Evolutionary conservation across 768 basidiomycete species (phyloP), one percentile per base, ranked within the genome.

Genomic region (Suillus paluster): DNA sequence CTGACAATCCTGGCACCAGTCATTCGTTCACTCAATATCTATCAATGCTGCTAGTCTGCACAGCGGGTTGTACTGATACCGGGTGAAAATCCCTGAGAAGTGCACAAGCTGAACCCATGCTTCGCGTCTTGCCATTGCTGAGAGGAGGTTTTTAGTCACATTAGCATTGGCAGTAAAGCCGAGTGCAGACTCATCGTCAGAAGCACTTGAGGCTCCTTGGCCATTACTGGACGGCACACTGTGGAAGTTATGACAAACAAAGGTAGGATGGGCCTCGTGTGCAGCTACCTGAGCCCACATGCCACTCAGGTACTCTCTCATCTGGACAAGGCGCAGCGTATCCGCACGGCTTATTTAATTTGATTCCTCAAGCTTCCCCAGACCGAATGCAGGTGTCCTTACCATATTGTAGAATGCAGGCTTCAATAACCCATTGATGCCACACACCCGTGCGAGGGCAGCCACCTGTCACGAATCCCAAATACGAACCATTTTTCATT

Each of bases 331-430:
- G 2, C 59, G 53, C 1, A 38, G 39, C 23, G 61, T 7, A 53
- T 62, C 59, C 12, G 42, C 44, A 48, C 25, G 45, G 11, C 25
- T 19, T 7, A 62, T 48, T 17, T 42, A 27, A 34, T 44, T 25
- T 25, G 49, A 25, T 30, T 30, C 19, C 2, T 30, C 49, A 7
- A 50, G 25, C 8, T 9, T 19, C 10, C 6, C 27, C 27, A 50
- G 27, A 64, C 34, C 79, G 70, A 5, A 79, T 66, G 39, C 59
- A 12, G 48, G n/a, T n/a, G 58, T 5, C 38, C 65, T 58, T 23
- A 67, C 66, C 15, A 82, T 69, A 61, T 81, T 78, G 61, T 81
- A 81, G 58, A 75, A 79, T 1, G 79, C 79, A 46, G 70, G 68
- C 49, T 77, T 76, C 15, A 77, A 66, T 27, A 80, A 67, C 0